Conservation (phyloP, 2,329 filamentous ascomycete species). For the Triangularia verruculosa region DNA sequence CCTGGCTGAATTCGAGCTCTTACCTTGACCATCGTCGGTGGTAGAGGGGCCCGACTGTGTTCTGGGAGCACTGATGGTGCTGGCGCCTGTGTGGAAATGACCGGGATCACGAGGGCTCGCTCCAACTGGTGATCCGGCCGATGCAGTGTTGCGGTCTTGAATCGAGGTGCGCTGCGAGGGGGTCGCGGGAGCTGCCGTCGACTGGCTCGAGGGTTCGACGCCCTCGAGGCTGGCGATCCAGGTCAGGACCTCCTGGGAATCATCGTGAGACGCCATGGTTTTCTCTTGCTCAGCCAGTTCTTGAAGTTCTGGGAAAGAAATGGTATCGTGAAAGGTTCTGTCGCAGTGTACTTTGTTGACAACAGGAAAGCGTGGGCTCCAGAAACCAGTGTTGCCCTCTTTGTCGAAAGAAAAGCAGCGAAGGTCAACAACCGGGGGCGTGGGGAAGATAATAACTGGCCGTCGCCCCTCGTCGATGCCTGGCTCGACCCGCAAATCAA, state of each 20-base stretch:
- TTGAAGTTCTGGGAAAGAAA: slow-evolving; percentile 69
- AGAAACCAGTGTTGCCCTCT: slow-evolving; percentile 64
- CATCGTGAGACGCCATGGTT: slow-evolving; percentile 46
- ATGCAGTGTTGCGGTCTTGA: not conserved
- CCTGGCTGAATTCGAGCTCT: not conserved
- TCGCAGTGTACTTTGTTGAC: slow-evolving; percentile 77
- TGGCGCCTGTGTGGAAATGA: not conserved
- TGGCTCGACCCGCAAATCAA: slow-evolving; percentile 47
- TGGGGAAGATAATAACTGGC: slow-evolving; percentile 58
- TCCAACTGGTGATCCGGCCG: not conserved
- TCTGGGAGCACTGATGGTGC: not conserved
- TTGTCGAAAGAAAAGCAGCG: slow-evolving; percentile 78
- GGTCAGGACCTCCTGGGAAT: slow-evolving; percentile 57
- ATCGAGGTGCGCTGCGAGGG: slow-evolving; percentile 11
- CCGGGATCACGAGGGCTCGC: not conserved
- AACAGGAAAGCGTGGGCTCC: slow-evolving; percentile 71
- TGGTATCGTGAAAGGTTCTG: slow-evolving; percentile 63
- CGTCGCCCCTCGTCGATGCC: slow-evolving; percentile 41
- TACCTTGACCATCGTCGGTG: not conserved
- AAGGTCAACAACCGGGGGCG: slow-evolving; percentile 75
- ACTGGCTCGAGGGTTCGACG: slow-evolving; percentile 41
- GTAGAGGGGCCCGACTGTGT: not conserved
- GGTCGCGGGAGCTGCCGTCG: slow-evolving; percentile 34
- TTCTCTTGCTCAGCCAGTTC: slow-evolving; percentile 58
- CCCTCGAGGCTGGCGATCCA: slow-evolving; percentile 62